Conservation (phyloP, 208 protist species). For the Naegleria lovaniensis region DNA sequence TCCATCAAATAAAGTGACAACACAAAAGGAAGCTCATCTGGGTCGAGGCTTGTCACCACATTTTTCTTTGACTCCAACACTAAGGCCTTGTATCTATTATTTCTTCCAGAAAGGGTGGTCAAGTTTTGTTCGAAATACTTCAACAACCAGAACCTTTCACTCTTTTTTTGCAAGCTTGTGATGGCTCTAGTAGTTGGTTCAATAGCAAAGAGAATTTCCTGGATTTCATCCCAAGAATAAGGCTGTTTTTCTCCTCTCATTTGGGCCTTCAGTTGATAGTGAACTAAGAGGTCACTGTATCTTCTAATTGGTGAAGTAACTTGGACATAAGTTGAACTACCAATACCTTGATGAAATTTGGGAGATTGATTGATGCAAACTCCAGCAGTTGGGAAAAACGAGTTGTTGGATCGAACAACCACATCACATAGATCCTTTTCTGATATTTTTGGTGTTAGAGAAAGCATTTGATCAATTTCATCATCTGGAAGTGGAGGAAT, state of each 20-base stretch:
- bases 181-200: neutral
- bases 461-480: neutral
- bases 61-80: neutral
- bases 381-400: neutral
- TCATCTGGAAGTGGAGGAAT: neutral
- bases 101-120: neutral
- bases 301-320: conserved; percentile 19
- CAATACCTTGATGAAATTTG: conserved; percentile 9
- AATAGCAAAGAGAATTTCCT: neutral
- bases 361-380: conserved; percentile 20
- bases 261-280: conserved; percentile 1
- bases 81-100: neutral
- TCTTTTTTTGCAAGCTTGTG: neutral
- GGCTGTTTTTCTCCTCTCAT: conserved; percentile 14
- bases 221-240: neutral
- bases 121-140: conserved; percentile 25
- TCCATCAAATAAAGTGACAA: neutral
- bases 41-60: neutral
- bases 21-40: neutral
- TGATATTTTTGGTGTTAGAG: too few relatives aligned
- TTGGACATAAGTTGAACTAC: neutral
- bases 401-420: neutral
- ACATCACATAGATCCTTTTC: neutral
- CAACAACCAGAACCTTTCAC: conserved; percentile 13
- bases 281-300: conserved; percentile 12